A percentile compares a stretch with the other conserved stretches of the same genome.
These are phyloP conservation scores for Vanderwaltozyma tropicalis DNA, from an alignment of 805 yeast genomes.

Conservation along the genomic window DNA sequence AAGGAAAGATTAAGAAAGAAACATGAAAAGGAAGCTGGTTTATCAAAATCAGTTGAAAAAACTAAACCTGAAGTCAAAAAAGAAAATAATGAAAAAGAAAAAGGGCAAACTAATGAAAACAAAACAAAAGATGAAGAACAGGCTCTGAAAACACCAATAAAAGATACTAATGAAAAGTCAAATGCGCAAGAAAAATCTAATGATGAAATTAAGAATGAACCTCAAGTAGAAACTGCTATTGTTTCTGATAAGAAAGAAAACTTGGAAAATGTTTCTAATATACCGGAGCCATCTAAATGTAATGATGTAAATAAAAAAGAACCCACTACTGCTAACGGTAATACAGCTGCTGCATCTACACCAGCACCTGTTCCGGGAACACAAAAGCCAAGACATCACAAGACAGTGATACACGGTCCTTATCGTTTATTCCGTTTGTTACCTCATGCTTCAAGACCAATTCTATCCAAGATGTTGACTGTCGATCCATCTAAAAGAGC, in stretches of 20 bases:
- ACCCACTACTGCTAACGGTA: background rate
- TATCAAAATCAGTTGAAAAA: slow-evolving; percentile 1
- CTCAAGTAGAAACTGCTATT: background rate
- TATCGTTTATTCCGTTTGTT: slow-evolving; percentile 69
- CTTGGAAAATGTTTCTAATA: too few relatives aligned
- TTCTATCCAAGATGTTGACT: slow-evolving; percentile 54
- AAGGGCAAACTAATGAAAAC: slow-evolving; percentile 2
- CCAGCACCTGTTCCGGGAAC: slow-evolving; percentile 5
- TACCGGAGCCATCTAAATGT: too few relatives aligned
- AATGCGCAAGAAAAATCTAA: slow-evolving; percentile 1
- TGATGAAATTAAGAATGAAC: slow-evolving; percentile 1
- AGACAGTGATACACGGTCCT: slow-evolving; percentile 66
- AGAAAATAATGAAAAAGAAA: slow-evolving; percentile 1
- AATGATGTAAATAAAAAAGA: background rate
- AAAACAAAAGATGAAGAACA: too few relatives aligned
- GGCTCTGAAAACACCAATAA: too few relatives aligned
- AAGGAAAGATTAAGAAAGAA: slow-evolving; percentile 31
- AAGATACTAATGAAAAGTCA: too few relatives aligned
- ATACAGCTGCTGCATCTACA: background rate
- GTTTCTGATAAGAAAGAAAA: too few relatives aligned
- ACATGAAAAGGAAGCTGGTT: slow-evolving; percentile 7
- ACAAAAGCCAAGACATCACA: slow-evolving; percentile 22
- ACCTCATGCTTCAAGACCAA: slow-evolving; percentile 77
- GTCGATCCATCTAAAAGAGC: slow-evolving; percentile 56
- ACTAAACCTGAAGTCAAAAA: background rate